Percentiles rank a stretch among this genome's conserved stretches.
These are phyloP conservation scores for Penicillium freii DNA, from an alignment of 2,329 filamentous ascomycete genomes.

Conservation along the genomic window DNA sequence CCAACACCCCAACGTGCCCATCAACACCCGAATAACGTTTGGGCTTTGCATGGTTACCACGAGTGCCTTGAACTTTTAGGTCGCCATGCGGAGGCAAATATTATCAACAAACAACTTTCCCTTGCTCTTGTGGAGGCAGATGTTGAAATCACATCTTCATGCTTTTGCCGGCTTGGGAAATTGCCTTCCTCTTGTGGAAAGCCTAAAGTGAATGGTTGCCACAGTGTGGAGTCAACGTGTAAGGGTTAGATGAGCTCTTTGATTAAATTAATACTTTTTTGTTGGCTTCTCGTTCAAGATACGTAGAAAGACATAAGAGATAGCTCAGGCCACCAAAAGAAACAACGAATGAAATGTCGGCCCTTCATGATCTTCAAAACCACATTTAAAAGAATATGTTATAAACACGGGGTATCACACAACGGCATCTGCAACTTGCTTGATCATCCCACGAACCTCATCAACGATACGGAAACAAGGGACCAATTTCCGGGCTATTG, in stretches of 20 bases:
- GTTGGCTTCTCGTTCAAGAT: neutral
- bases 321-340: neutral
- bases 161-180: slow-evolving; percentile 50
- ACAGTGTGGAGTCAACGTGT: neutral
- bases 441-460: slow-evolving; percentile 28
- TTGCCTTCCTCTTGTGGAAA: neutral
- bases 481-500: slow-evolving; percentile 22
- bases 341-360: neutral
- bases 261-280: neutral
- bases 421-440: slow-evolving; percentile 24
- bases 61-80: slow-evolving; percentile 63
- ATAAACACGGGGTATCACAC: slow-evolving; percentile 30
- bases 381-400: neutral
- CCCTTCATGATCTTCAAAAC: neutral
- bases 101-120: slow-evolving; percentile 50
- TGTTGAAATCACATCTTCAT: slow-evolving; percentile 56
- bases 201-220: slow-evolving; percentile 5
- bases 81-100: slow-evolving; percentile 45
- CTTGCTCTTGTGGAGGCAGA: slow-evolving; percentile 57
- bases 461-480: slow-evolving; percentile 33
- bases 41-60: slow-evolving; percentile 69
- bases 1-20: slow-evolving; percentile 59
- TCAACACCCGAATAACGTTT: slow-evolving; percentile 69
- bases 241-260: neutral
- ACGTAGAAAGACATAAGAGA: neutral